A percentile compares a stretch with the other conserved stretches of the same genome.
Evolutionary conservation across 2,329 filamentous ascomycete genomes (phyloP).

Genomic region (Fusarium metavorans): DNA sequence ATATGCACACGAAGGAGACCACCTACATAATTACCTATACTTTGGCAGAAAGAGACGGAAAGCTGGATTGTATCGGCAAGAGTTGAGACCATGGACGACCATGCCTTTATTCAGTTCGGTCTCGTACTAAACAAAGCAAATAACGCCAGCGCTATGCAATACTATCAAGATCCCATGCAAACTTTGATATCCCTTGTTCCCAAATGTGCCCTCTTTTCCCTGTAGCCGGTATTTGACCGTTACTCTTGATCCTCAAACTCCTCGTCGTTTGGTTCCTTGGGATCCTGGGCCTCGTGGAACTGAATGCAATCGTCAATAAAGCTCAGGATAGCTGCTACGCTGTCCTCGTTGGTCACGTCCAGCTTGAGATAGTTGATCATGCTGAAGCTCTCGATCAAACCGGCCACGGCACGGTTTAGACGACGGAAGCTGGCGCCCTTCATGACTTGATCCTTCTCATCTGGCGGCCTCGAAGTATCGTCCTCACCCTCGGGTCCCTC

Average conservation of each 20-base stretch:
- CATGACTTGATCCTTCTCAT: conserved; percentile 78
- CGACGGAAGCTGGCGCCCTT: conserved; percentile 83
- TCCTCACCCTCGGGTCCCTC: conserved; percentile 58
- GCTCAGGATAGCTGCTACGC: conserved; percentile 84
- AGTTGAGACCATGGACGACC: conserved; percentile 16
- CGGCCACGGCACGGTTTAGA: conserved; percentile 88
- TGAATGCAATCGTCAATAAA: conserved; percentile 96
- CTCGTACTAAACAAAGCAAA: conserved; percentile 35
- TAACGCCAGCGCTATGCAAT: conserved; percentile 49
- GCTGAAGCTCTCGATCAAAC: conserved; percentile 95
- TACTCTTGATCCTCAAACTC: conserved; percentile 55
- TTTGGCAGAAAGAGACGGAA: conserved; percentile 33
- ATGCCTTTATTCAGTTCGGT: conserved; percentile 29
- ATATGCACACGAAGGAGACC: neutral
- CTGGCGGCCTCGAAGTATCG: conserved; percentile 69
- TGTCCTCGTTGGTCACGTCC: conserved; percentile 92
- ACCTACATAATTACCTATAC: neutral
- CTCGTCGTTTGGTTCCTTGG: conserved; percentile 79
- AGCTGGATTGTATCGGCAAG: conserved; percentile 1
- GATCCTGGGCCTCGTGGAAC: conserved; percentile 93
- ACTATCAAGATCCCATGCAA: conserved; percentile 35
- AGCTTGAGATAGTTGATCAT: conserved; percentile 96
- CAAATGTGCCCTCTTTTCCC: conserved; percentile 8
- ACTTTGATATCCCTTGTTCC: conserved; percentile 17
- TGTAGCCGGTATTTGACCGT: conserved; percentile 4